These are phyloP conservation scores for Ophiobolus disseminans DNA, from an alignment of 2,329 filamentous ascomycete species.

Conservation along the genomic window DNA sequence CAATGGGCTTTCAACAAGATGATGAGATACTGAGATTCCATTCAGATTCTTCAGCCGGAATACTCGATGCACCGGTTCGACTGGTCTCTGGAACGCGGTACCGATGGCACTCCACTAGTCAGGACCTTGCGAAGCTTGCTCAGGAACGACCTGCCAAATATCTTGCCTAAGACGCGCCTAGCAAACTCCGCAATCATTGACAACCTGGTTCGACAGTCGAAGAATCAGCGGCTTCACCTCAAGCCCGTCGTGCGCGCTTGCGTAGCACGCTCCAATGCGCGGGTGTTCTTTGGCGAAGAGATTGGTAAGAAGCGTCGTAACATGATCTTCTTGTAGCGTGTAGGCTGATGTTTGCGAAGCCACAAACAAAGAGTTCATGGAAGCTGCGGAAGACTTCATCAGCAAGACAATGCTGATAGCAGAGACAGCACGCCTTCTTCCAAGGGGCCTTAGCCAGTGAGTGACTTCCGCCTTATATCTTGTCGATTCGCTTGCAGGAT, in stretches of 20 bases:
- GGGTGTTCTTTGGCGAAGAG: conserved; percentile 14
- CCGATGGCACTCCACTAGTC: conserved; percentile 27
- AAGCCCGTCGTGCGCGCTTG: background rate
- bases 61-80: conserved; percentile 39
- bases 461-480: background rate
- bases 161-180: conserved; percentile 7
- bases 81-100: conserved; percentile 31
- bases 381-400: conserved; percentile 12
- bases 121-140: conserved; percentile 16
- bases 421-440: conserved; percentile 23
- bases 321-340: background rate
- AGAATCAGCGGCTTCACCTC: background rate
- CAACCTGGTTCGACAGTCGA: background rate
- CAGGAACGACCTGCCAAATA: conserved; percentile 11
- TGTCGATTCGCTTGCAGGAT: too few relatives aligned
- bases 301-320: conserved; percentile 1
- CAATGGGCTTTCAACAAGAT: background rate
- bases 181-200: background rate
- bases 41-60: conserved; percentile 25
- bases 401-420: conserved; percentile 25
- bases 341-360: conserved; percentile 6
- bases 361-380: conserved; percentile 23
- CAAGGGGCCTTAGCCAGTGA: background rate
- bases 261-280: conserved; percentile 1
- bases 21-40: background rate